These are phyloP conservation scores for Candida verbasci DNA, from an alignment of 805 yeast species.

Conservation along the genomic window DNA sequence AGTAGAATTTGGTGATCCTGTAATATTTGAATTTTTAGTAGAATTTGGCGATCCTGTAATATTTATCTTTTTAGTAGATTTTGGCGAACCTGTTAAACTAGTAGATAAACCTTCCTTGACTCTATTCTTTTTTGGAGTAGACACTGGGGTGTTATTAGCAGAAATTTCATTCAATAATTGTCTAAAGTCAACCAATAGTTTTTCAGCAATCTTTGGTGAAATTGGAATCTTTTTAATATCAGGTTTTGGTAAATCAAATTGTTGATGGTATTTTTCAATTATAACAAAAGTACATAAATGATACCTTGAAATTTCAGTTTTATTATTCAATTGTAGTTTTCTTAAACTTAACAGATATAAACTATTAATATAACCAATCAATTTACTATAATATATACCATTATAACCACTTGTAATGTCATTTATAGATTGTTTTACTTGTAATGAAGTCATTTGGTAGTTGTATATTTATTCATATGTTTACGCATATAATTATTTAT, in stretches of 20 bases:
- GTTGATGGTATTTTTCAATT: constrained; percentile 42
- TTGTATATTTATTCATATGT: too few relatives aligned
- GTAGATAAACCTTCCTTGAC: constrained; percentile 12
- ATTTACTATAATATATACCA: constrained; percentile 7
- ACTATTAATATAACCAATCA: constrained; percentile 25
- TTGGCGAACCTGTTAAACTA: constrained; percentile 26
- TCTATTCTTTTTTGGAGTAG: constrained; percentile 20
- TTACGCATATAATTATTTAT: too few relatives aligned
- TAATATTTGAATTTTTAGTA: too few relatives aligned
- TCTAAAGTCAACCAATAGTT: constrained; percentile 44
- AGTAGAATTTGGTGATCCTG: neutral
- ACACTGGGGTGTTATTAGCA: constrained; percentile 15
- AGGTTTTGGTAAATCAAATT: constrained; percentile 47
- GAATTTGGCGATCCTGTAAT: neutral
- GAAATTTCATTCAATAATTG: constrained; percentile 27
- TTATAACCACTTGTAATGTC: constrained; percentile 50
- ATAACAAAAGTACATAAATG: constrained; percentile 67
- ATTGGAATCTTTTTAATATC: constrained; percentile 52
- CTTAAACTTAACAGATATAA: constrained; percentile 51
- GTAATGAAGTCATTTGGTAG: constrained; percentile 12
- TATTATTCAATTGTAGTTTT: constrained; percentile 45
- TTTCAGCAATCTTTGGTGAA: constrained; percentile 41
- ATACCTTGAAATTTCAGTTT: constrained; percentile 60
- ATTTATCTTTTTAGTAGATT: constrained; percentile 23
- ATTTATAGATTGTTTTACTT: constrained; percentile 30